Evolutionary conservation across 2,329 filamentous ascomycete species (phyloP).

Genomic region (Cladosporium sp.): DNA sequence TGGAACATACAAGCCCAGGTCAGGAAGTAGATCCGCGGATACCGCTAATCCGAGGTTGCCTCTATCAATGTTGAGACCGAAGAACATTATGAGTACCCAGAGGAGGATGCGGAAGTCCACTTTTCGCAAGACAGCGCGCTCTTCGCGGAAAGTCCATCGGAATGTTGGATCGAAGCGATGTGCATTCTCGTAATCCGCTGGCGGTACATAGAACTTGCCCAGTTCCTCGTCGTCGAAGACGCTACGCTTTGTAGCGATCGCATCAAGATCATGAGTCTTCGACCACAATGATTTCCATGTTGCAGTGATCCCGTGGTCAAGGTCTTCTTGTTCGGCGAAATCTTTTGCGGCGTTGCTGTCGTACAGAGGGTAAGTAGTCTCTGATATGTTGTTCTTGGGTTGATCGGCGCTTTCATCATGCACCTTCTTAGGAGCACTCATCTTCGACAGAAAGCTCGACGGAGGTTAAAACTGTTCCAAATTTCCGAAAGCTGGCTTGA

Average conservation of each 20-base stretch:
- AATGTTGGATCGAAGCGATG: conserved; percentile 51
- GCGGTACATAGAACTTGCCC: conserved; percentile 60
- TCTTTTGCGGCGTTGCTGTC: background rate
- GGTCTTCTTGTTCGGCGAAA: conserved; percentile 9
- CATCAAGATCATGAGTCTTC: background rate
- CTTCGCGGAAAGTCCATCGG: conserved; percentile 46
- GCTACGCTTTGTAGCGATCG: conserved; percentile 14
- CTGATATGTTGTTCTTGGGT: background rate
- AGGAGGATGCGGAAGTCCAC: conserved; percentile 29
- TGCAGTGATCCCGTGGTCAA: background rate
- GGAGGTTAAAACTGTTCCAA: background rate
- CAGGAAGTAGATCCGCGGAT: conserved; percentile 29
- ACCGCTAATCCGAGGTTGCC: conserved; percentile 14
- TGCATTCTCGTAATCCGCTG: conserved; percentile 51
- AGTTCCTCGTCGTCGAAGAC: conserved; percentile 52
- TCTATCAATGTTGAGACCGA: background rate
- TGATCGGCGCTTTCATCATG: background rate
- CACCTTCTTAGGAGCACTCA: background rate
- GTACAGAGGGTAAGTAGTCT: background rate
- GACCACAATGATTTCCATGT: background rate
- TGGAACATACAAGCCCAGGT: conserved; percentile 32
- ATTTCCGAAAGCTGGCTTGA: background rate
- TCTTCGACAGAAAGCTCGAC: background rate
- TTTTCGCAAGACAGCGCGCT: conserved; percentile 38
- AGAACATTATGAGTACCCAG: conserved; percentile 26